Base-by-base conservation (phyloP, 306 rosid species). In the Luffa aegyptiaca region DNA sequence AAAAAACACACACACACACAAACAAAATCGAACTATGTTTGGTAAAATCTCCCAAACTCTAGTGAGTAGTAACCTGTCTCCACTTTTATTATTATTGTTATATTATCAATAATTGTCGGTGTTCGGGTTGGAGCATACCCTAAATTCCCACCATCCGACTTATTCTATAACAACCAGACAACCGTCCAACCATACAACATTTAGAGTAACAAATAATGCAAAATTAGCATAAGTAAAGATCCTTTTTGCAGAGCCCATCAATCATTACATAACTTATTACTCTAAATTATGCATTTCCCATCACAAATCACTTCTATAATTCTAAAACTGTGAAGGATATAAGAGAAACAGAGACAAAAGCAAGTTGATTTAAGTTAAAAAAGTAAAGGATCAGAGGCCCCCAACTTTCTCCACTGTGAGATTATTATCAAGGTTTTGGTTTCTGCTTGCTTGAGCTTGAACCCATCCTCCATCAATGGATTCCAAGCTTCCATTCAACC, bases 391-490 rank as follows among this genome's bases (percentile, higher is more conserved):
- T 79, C 75, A 79, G 51, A 79, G 65, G 76, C 84, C 76, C 74
- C 78, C 76, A 84, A 79, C 79, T 81, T 86, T 63, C 62, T 86
- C 5, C 45, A 87, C 76, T 63, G 79, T 63, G 75, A 11, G 63
- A 37, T 5, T n/a, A 76, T 41, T 53, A 2, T 42, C 65, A 48
- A 46, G 77, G 26, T 63, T 82, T 35, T 39, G 79, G 20, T 21
- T 79, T 51, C 46, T 41, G 66, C 77, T 94, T 12, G 97, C 93
- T 77, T 91, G 89, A 65, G 97, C 93, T 77, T 91, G 89, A 65
- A 95, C 89, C 97, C 97, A 93, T 48, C 93, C 97, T 0, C 92
- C 97, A 78, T 88, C 97, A 80, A 92, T 92, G 69, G 90, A 86
- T 64, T 89, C 97, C 69, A 90, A 87, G 76, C 91, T 91, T 33